Conservation (phyloP, 169 alveolate species). For the Perkinsus chesapeaki region DNA sequence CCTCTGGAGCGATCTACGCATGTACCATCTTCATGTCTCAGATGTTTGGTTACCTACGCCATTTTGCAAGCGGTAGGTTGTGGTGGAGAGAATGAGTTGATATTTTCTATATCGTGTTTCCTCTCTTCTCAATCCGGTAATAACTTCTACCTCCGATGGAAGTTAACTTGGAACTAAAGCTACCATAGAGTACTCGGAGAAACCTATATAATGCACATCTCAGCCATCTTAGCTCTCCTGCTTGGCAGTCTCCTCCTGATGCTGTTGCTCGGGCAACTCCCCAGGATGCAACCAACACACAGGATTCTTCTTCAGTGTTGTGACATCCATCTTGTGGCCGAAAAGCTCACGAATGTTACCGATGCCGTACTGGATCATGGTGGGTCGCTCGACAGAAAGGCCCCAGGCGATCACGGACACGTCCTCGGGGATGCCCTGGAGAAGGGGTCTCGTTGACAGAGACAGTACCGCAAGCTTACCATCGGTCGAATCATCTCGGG, state of each 20-base stretch:
- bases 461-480: slow-evolving; percentile 18
- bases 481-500: slow-evolving; percentile 98
- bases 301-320: neutral
- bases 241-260: neutral
- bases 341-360: slow-evolving; percentile 93
- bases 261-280: too few relatives aligned
- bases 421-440: slow-evolving; percentile 88
- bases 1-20: too few relatives aligned
- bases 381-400: slow-evolving; percentile 94
- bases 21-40: too few relatives aligned
- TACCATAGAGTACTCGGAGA: too few relatives aligned
- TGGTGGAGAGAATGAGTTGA: too few relatives aligned
- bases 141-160: too few relatives aligned
- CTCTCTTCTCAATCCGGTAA: too few relatives aligned
- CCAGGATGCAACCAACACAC: neutral
- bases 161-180: too few relatives aligned
- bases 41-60: too few relatives aligned
- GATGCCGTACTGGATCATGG: slow-evolving; percentile 93
- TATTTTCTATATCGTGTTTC: too few relatives aligned
- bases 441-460: neutral
- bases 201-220: neutral
- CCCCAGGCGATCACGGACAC: slow-evolving; percentile 99
- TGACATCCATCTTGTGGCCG: slow-evolving; percentile 68
- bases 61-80: too few relatives aligned
- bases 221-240: neutral